Percentiles rank a stretch among this genome's conserved stretches.
phyloP scores from a whole-genome alignment of 768 basidiomycete species.

The Cystofilobasidium capitatum region DNA sequence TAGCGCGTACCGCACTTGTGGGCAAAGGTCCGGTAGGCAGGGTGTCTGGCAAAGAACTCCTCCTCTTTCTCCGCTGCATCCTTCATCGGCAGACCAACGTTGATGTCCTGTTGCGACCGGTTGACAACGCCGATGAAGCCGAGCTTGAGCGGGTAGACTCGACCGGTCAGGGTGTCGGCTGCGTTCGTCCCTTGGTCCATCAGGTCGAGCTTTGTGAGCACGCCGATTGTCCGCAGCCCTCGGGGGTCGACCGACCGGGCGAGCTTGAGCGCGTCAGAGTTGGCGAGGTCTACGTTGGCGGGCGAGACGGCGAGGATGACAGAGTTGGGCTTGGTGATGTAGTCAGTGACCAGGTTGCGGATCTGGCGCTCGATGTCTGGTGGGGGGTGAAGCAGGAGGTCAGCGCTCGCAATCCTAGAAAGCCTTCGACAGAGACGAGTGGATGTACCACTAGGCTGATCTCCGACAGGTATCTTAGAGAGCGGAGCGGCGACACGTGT shows the following conservation, averaged over 20 bases:
- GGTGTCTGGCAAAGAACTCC: slow-evolving; percentile 82
- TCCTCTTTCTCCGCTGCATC: slow-evolving; percentile 76
- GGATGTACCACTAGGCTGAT: slow-evolving; percentile 7
- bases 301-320: slow-evolving; percentile 95
- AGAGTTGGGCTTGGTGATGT: slow-evolving; percentile 95
- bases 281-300: slow-evolving; percentile 96
- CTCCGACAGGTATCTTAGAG: slow-evolving; percentile 70
- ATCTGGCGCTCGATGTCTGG: slow-evolving; percentile 48
- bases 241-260: slow-evolving; percentile 92
- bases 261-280: slow-evolving; percentile 93
- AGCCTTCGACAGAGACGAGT: background rate
- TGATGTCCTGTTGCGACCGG: slow-evolving; percentile 95
- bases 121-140: slow-evolving; percentile 98
- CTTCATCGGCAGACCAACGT: slow-evolving; percentile 67
- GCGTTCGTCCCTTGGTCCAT: slow-evolving; percentile 99
- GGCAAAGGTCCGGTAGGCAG: slow-evolving; percentile 87
- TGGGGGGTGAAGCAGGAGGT: background rate
- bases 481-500: background rate
- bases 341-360: slow-evolving; percentile 83
- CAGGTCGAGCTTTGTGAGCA: slow-evolving; percentile 91
- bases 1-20: slow-evolving; percentile 97
- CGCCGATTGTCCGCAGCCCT: slow-evolving; percentile 89
- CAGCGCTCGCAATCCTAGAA: too few relatives aligned
- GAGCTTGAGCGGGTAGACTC: slow-evolving; percentile 93
- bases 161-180: slow-evolving; percentile 85